A percentile compares a stretch with the other conserved stretches of the same genome.
Conservation (phyloP, 768 basidiomycete species). For the Trametes cubensis region DNA sequence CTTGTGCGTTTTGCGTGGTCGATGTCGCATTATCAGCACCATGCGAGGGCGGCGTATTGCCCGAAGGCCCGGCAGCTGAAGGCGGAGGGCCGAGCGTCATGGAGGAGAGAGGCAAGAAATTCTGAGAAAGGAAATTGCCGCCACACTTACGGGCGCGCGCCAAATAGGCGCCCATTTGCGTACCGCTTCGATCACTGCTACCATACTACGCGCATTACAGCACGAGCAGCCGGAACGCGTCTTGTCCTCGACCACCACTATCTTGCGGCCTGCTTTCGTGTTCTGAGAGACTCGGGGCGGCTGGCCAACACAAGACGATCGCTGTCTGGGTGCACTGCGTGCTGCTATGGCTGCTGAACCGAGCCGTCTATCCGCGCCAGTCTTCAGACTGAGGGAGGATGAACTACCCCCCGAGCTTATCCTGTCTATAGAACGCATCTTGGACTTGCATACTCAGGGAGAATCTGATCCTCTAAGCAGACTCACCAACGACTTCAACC, state of each 20-base stretch:
- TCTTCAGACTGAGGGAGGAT: slow-evolving; percentile 34
- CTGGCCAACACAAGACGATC: background rate
- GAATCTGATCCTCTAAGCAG: slow-evolving; percentile 59
- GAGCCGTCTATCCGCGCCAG: slow-evolving; percentile 6
- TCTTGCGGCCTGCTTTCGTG: too few relatives aligned
- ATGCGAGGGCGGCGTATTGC: slow-evolving; percentile 17
- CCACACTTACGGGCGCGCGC: background rate
- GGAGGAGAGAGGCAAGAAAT: slow-evolving; percentile 8
- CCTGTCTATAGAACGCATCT: slow-evolving; percentile 69
- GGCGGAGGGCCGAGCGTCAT: slow-evolving; percentile 48
- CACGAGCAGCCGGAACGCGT: slow-evolving; percentile 1
- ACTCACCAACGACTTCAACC: slow-evolving; percentile 58
- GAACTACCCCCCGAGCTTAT: slow-evolving; percentile 70
- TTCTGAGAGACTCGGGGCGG: too few relatives aligned
- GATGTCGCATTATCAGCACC: slow-evolving; percentile 15
- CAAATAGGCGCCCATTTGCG: background rate
- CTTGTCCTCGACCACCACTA: background rate
- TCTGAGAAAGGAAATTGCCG: slow-evolving; percentile 23
- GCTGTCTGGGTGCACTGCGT: background rate
- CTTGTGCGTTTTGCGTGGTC: background rate
- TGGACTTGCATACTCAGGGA: slow-evolving; percentile 52
- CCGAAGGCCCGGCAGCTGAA: slow-evolving; percentile 45
- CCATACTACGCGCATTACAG: background rate
- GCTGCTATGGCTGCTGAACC: slow-evolving; percentile 14
- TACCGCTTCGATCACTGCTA: slow-evolving; percentile 4